Base-by-base conservation (phyloP, 345 rosid species). In the Eucalyptus cloeziana region DNA sequence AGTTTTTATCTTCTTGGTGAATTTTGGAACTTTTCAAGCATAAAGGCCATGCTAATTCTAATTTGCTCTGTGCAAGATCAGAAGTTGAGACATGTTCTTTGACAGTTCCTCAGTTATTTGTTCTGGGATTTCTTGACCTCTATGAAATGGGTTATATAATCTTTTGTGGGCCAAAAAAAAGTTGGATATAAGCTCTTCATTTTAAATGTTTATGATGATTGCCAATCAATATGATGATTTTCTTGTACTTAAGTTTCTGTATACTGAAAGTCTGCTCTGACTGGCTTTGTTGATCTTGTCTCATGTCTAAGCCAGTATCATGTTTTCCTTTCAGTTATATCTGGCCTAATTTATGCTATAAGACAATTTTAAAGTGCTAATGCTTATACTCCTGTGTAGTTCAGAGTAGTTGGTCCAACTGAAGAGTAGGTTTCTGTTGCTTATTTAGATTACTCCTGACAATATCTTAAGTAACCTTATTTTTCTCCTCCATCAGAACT, bases 401-500 rank as follows among this genome's bases (percentile, higher is more conserved):
- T 37, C 47, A 21, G 83, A 76, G 45, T 37, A 76, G 47, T 76
- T 76, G 25, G 27, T 40, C 45, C 83, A 76, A 76, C 83, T 76
- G 27, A 85, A 25, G 56, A 27, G 22, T 33, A 40, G 45, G 13
- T 40, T 76, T 33, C 45, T 76, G 27, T 76, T 10, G 8, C 47
- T 37, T 76, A 76, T 37, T 76, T 37, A 5, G 83, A 76, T 87
- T 5, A 58, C 76, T 67, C 76, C 62, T 31, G 33, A 49, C 43
- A 52, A 24, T 62, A 49, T 9, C 52, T 86, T 51, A 5, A 30
- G 80, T 27, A 40, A 49, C 13, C n/a, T 56, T 2, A 52, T 52
- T 56, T 37, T 15, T 31, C 86, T 64, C 51, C 43, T 79, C 86
- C 86, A 87, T 92, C 93, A 98, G 99, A 97, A 96, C 91, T 92